Evolutionary conservation across 176 grass and related monocot genomes (phyloP), one percentile per base, ranked within the genome.

Genomic region (Hsuehochloa calcarea): DNA sequence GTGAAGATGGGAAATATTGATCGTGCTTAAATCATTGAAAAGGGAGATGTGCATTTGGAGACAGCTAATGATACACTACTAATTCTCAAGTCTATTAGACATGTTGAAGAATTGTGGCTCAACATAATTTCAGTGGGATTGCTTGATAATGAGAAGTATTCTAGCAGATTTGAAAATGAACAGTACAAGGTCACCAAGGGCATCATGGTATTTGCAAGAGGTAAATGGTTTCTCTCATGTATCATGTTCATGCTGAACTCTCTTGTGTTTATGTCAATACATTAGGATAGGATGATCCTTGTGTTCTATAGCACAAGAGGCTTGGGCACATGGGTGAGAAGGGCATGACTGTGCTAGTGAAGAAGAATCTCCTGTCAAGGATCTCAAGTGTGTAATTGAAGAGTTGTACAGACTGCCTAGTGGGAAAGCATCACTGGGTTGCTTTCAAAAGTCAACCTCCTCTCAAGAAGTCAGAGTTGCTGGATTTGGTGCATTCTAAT

Each of bases 151-250:
- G 64, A 69, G 47, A 27, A 60, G 31, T 69, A 81, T 2, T 54
- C 12, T 0, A 55, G 47, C 1, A 68, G 20, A 19, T 55, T 55
- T 55, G 51, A 19, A 55, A 55, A 55, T 67, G 43, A 3, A 38
- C 4, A 67, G 10, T 80, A 67, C 9, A 80, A 80, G 16, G 62
- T 80, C 62, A 80, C 44, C 29, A 80, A 67, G 17, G 44, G 45
- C 0, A 66, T 1, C 27, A 14, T 80, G 29, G 17, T 80, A 22
- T 5, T 68, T 22, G 78, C 17, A 50, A 65, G 19, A 35, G 62
- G 44, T 38, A 66, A 26, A 62, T 62, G 59, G 8, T 45, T 11
- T 11, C 43, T 0, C 43, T 45, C 10, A 0, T 45, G 43, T 45
- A 45, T 45, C 43, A 11, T 45, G 10, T 45, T 45, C 10, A 45